Conservation (phyloP, 2,329 filamentous ascomycete species). For the Ceratocystis colombiana region DNA sequence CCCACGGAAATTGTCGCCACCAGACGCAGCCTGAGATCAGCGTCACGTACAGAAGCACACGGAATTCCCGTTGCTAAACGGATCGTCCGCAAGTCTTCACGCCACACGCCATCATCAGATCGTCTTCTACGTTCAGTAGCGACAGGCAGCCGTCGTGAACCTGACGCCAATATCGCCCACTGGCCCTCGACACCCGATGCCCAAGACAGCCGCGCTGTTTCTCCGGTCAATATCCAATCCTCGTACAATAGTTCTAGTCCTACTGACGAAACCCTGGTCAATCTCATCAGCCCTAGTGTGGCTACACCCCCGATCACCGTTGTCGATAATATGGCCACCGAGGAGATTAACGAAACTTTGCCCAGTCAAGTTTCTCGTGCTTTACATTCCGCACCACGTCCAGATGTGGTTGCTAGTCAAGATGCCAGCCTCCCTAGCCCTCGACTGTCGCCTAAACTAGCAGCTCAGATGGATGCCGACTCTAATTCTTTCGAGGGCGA, state of each 20-base stretch:
- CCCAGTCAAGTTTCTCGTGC: not conserved
- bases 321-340: not conserved
- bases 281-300: slow-evolving; percentile 52
- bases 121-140: slow-evolving; percentile 19
- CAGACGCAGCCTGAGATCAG: slow-evolving; percentile 9
- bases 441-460: slow-evolving; percentile 82
- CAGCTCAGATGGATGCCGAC: slow-evolving; percentile 46
- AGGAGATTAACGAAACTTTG: slow-evolving; percentile 57
- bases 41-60: slow-evolving; percentile 2
- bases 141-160: slow-evolving; percentile 7
- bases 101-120: slow-evolving; percentile 16
- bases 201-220: slow-evolving; percentile 16
- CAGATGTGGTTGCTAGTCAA: slow-evolving; percentile 39
- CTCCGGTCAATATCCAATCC: slow-evolving; percentile 27
- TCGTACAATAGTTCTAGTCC: slow-evolving; percentile 44
- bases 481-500: slow-evolving; percentile 36
- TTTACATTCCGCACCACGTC: slow-evolving; percentile 11
- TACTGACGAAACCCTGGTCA: slow-evolving; percentile 46
- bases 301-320: slow-evolving; percentile 62
- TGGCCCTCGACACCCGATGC: slow-evolving; percentile 20
- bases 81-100: slow-evolving; percentile 10
- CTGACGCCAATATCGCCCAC: not conserved
- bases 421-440: slow-evolving; percentile 92
- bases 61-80: not conserved
- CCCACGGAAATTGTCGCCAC: slow-evolving; percentile 11